Evolutionary conservation across 2,329 filamentous ascomycete genomes (phyloP), one percentile per base, ranked within the genome.

Genomic region (Aspergillus sp.): DNA sequence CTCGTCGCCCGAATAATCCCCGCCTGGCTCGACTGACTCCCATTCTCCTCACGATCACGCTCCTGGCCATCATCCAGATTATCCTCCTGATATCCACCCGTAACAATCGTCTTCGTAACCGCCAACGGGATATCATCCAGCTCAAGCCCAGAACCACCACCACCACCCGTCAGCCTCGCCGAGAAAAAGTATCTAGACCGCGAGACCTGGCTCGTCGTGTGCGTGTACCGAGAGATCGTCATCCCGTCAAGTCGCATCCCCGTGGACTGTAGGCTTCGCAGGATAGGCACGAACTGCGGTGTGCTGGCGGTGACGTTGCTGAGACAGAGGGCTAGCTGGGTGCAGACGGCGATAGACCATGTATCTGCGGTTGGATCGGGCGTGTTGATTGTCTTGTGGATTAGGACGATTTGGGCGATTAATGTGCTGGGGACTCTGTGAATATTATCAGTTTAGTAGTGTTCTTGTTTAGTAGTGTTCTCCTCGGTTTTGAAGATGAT

Each of bases 241-340:
- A 47, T 30, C 24, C 44, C 44, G 1, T 47, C 44, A 0, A 47
- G 44, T 3, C 44, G 9, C 55, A 54, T 57, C 6, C 55, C 50
- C 9, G 44, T 54, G 17, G 51, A 43, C 18, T 57, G 43, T 1
- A 48, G 52, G 20, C 41, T 32, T 1, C 52, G 32, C n/a, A 68
- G 47, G 49, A 66, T 66, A 0, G 63, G 65, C 39, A 57, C 66
- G 15, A 66, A 43, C 51, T 66, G 65, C 5, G 59, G 57, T 56
- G 61, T 63, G 47, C 61, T 65, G 24, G 66, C 66, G 0, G 66
- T 67, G n/a, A 66, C 59, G 12, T 67, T 66, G 47, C 66, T 66
- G 6, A 62, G 52, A 13, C 64, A 66, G 39, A 67, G 66, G 7
- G 64, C 61, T 1, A 61, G 45, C 26, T 60, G 55, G 24, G 60